Conservation (phyloP, 2,329 filamentous ascomycete species). For the Colletotrichum sp. region DNA sequence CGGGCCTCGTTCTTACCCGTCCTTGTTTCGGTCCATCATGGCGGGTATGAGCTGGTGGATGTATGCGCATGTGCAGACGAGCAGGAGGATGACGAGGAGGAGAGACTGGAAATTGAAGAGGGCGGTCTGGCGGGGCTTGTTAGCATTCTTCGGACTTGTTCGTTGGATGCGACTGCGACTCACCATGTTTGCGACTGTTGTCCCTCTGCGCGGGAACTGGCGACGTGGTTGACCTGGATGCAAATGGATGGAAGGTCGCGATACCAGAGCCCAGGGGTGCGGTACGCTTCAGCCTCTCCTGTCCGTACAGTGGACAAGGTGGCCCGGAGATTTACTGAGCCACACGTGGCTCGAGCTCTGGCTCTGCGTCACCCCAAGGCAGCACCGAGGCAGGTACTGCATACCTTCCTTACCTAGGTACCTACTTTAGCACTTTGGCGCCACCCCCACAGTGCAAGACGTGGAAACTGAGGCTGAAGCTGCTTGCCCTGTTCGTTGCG, state of each 20-base stretch:
- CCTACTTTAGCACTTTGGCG: neutral
- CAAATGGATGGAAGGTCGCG: conserved; percentile 2
- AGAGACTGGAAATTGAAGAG: conserved; percentile 99
- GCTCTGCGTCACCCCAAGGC: neutral
- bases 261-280: neutral
- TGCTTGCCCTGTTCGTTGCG: neutral
- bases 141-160: neutral
- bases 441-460: neutral
- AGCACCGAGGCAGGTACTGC: neutral
- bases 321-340: conserved; percentile 9
- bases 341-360: conserved; percentile 6
- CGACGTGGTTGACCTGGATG: neutral
- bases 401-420: no score
- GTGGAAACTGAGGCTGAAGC: neutral
- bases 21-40: conserved; percentile 91
- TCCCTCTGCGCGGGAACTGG: conserved; percentile 7
- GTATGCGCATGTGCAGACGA: conserved; percentile 96
- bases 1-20: conserved; percentile 65
- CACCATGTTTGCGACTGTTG: conserved; percentile 28
- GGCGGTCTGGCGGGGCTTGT: conserved; percentile 68
- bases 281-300: neutral
- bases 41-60: conserved; percentile 87
- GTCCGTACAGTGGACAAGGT: conserved; percentile 17
- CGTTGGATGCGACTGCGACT: neutral
- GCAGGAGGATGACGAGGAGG: conserved; percentile 89